Evolutionary conservation across 345 rosid species (phyloP).

Genomic region (Sonneratia caseolaris): DNA sequence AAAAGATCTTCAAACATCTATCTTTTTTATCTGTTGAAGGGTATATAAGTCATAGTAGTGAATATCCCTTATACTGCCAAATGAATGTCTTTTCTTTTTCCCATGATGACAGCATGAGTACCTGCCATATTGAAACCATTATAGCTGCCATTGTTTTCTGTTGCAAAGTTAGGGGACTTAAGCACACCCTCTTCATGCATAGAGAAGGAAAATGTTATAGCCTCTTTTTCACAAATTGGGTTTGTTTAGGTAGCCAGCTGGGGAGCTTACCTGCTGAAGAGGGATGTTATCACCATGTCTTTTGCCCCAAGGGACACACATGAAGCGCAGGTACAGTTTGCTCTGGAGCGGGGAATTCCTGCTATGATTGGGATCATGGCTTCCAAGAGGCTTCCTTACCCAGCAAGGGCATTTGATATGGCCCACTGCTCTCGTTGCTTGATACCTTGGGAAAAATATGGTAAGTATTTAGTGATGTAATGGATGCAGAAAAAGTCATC

Average conservation of each 20-base stretch:
- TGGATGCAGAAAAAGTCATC: not conserved
- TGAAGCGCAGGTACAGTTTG: constrained; percentile 95
- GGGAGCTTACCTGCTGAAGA: constrained; percentile 81
- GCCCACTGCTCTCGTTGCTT: constrained; percentile 97
- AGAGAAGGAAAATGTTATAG: not conserved
- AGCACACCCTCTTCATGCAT: no score
- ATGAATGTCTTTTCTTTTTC: not conserved
- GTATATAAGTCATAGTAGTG: no score
- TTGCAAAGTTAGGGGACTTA: not conserved
- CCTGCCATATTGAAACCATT: not conserved
- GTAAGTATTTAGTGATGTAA: constrained; percentile 23
- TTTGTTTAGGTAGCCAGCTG: constrained; percentile 85
- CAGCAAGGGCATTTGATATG: constrained; percentile 91
- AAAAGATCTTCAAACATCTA: no score
- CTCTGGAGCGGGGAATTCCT: constrained; percentile 95
- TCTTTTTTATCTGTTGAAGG: no score
- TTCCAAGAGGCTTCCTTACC: constrained; percentile 80
- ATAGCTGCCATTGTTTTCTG: not conserved
- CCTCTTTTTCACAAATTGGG: not conserved
- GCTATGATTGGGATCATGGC: constrained; percentile 84
- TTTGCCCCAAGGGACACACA: constrained; percentile 98
- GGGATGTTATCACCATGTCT: constrained; percentile 70
- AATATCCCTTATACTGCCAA: not conserved
- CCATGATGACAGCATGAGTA: no score
- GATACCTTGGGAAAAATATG: constrained; percentile 67